Base-by-base conservation (phyloP, 2,329 filamentous ascomycete genomes). In the Aspergillus amoenus region DNA sequence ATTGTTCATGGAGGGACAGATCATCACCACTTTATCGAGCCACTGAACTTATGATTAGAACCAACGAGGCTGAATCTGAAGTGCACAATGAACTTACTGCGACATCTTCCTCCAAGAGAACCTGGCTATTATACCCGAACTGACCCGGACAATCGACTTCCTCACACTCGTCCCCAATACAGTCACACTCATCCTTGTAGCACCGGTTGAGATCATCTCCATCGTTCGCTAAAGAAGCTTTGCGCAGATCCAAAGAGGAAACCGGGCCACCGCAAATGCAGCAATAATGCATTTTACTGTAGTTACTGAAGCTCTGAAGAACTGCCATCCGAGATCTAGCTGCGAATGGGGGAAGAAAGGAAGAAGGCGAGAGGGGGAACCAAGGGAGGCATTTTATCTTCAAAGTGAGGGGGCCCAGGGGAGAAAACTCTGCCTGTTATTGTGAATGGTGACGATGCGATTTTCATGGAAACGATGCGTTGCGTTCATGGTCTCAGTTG, bases 211-310 rank as follows among this genome's bases (percentile, higher is more conserved):
- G 18, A 30, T 58, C 45, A 17, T 55, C 51, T 3, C 32, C 45
- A 12, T 43, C 9, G 2, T 12, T 12, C 13, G 21, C 17, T 6
- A 13, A 13, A 5, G 17, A 22, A 9, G 11, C 17, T 13, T 11
- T 8, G 22, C 41, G 41, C 12, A 43, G 9, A 30, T 27, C 8
- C 15, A 4, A 12, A 17, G 21, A 59, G 21, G 5, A 13, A 21
- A 21, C 17, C 4, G 54, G 57, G 2, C 54, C 57, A 3, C 48
- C 54, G 11, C 54, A 57, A 5, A 59, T 45, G 22, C 27, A 54
- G 22, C 57, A 59, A 17, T 53, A 50, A 24, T 13, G 11, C 27
- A 30, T 30, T 30, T 30, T 30, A 1, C 9, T 1, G 27, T 30
- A 9, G 27, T 11, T 30, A 9, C 8, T 30, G 9, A 30, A 30